Conservation (phyloP, 2,329 filamentous ascomycete genomes). For the Cyclaneusma minus region DNA sequence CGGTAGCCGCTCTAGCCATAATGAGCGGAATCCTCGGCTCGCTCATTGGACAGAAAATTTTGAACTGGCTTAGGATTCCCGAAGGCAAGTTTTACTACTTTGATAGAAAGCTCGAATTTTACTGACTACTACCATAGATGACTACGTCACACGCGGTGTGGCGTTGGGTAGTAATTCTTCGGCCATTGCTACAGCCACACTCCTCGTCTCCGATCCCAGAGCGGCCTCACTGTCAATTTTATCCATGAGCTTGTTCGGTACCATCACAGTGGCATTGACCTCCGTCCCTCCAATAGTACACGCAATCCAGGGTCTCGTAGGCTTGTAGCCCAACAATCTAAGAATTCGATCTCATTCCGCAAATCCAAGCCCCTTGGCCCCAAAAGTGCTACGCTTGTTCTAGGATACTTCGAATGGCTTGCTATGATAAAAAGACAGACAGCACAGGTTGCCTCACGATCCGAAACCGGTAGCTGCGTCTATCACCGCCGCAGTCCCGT, state of each 20-base stretch:
- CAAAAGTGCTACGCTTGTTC: no score
- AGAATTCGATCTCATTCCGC: no score
- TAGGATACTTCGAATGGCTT: no score
- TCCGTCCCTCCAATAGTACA: constrained; percentile 36
- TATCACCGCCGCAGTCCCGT: constrained; percentile 42
- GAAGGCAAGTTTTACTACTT: constrained; percentile 24
- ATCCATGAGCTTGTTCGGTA: constrained; percentile 45
- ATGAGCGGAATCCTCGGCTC: constrained; percentile 43
- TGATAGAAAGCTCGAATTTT: neutral
- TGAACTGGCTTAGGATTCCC: constrained; percentile 33
- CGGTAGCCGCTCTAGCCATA: constrained; percentile 39
- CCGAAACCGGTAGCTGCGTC: constrained; percentile 24
- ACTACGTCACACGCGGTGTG: constrained; percentile 47
- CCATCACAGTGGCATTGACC: constrained; percentile 41
- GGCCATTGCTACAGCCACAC: constrained; percentile 40
- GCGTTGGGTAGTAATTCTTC: constrained; percentile 44
- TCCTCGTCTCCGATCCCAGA: constrained; percentile 38
- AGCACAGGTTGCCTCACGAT: no score
- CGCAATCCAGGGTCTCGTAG: constrained; percentile 31
- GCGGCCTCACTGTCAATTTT: constrained; percentile 43
- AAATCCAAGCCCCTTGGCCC: no score
- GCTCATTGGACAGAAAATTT: constrained; percentile 32
- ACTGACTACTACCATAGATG: constrained; percentile 23
- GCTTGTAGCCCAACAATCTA: no score
- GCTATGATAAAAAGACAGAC: no score